Evolutionary conservation across 2,329 filamentous ascomycete genomes (phyloP).

Genomic region (Colletotrichum falcatum): DNA sequence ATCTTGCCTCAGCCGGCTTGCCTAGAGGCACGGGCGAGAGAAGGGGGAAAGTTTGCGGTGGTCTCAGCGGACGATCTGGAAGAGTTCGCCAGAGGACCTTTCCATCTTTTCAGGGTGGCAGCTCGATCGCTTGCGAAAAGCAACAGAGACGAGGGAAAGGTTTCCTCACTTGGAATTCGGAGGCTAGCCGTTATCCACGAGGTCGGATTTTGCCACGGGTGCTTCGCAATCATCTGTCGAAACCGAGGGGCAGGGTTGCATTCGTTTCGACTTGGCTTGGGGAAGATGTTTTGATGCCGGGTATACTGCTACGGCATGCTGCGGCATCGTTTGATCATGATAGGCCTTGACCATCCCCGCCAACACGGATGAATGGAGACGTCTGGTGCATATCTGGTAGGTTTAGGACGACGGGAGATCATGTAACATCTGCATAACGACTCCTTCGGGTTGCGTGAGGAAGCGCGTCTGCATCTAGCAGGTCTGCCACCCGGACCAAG

Average conservation of each 20-base stretch:
- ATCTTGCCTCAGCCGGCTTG: too few species aligned
- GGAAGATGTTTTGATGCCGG: slow-evolving; percentile 61
- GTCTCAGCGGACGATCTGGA: slow-evolving; percentile 64
- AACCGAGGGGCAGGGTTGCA: background rate
- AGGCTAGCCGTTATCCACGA: slow-evolving; percentile 68
- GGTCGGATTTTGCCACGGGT: slow-evolving; percentile 51
- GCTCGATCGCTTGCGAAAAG: background rate
- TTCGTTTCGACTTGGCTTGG: slow-evolving; percentile 51
- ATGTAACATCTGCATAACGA: background rate
- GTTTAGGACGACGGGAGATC: slow-evolving; percentile 53
- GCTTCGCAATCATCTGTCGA: background rate
- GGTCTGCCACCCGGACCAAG: slow-evolving; percentile 15
- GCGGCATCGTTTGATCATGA: slow-evolving; percentile 63
- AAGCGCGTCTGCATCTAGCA: background rate
- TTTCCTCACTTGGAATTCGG: slow-evolving; percentile 61
- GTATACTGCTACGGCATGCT: slow-evolving; percentile 66
- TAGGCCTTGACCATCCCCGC: slow-evolving; percentile 43
- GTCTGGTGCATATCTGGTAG: slow-evolving; percentile 59
- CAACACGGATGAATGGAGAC: slow-evolving; percentile 44
- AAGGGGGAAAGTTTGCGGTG: slow-evolving; percentile 56
- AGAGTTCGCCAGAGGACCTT: slow-evolving; percentile 65
- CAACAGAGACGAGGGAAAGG: background rate
- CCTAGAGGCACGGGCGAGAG: too few species aligned
- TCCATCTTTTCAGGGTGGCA: slow-evolving; percentile 54
- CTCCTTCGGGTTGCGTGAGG: background rate